phyloP scores from a whole-genome alignment of 257 asterid species.

The Lycium barbarum region DNA sequence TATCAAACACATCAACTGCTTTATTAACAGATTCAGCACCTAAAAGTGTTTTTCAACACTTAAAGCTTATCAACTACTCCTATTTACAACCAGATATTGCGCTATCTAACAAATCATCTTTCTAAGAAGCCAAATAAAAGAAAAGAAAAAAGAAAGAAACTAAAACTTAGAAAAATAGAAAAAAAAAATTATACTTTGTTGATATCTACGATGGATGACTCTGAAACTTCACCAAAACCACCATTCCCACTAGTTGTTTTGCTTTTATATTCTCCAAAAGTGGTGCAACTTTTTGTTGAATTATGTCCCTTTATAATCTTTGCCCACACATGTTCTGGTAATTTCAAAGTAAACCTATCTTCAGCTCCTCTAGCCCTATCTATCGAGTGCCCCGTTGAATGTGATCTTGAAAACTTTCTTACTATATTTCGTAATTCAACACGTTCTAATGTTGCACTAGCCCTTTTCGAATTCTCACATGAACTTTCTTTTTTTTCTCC shows the following conservation, averaged over 20 bases:
- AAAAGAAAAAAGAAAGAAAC: neutral
- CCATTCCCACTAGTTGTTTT: conserved; percentile 29
- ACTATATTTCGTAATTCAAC: conserved; percentile 22
- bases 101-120: neutral
- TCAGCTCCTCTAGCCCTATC: conserved; percentile 42
- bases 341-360: conserved; percentile 69
- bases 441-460: conserved; percentile 14
- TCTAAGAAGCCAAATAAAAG: neutral
- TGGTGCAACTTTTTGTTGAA: conserved; percentile 63
- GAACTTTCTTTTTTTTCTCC: neutral
- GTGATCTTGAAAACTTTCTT: conserved; percentile 60
- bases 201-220: conserved; percentile 32
- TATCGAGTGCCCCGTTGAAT: conserved; percentile 89
- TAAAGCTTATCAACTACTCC: no score
- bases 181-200: conserved; percentile 36
- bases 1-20: no score
- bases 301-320: conserved; percentile 59
- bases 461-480: neutral
- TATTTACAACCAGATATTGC: no score
- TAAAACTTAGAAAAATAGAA: no score
- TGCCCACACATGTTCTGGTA: conserved; percentile 69
- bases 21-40: no score
- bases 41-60: no score
- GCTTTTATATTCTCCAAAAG: conserved; percentile 56
- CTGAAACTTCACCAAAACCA: conserved; percentile 49